Evolutionary conservation across 768 basidiomycete species (phyloP).

Genomic region (Termitomyces sp.): DNA sequence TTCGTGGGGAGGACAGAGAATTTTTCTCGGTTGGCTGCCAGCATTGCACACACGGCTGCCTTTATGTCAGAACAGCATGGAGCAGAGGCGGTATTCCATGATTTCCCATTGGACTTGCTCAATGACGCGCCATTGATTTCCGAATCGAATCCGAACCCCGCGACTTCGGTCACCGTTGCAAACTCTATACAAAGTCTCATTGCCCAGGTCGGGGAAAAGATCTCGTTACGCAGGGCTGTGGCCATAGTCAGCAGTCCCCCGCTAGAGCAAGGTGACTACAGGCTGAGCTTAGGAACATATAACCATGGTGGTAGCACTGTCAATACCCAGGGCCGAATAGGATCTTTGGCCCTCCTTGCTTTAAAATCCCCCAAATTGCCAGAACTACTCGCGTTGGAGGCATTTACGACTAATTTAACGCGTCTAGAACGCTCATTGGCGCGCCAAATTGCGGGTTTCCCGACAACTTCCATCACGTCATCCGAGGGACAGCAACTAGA

Average conservation of each 20-base stretch:
- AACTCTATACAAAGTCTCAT: constrained; percentile 66
- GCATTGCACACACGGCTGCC: constrained; percentile 83
- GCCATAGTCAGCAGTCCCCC: constrained; percentile 37
- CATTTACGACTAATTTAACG: constrained; percentile 54
- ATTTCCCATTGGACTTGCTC: constrained; percentile 47
- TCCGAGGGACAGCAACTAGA: constrained; percentile 32
- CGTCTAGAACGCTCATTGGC: constrained; percentile 73
- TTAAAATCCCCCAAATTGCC: constrained; percentile 47
- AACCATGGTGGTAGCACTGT: constrained; percentile 53
- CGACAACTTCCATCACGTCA: constrained; percentile 50
- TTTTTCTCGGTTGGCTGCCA: constrained; percentile 71
- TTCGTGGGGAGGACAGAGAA: constrained; percentile 87
- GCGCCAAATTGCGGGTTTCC: constrained; percentile 82
- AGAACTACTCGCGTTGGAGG: constrained; percentile 38
- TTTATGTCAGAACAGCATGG: constrained; percentile 51
- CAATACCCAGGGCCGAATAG: constrained; percentile 55
- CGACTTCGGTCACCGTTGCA: constrained; percentile 47
- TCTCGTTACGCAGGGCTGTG: constrained; percentile 61
- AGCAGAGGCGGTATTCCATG: constrained; percentile 35
- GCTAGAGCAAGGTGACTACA: constrained; percentile 32
- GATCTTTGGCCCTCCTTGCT: constrained; percentile 52
- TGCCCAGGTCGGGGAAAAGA: constrained; percentile 78
- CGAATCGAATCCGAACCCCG: constrained; percentile 27
- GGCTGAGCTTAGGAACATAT: constrained; percentile 52
- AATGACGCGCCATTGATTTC: constrained; percentile 67